Conservation (phyloP, 2,329 filamentous ascomycete species). For the Neopestalotiopsis sp. region DNA sequence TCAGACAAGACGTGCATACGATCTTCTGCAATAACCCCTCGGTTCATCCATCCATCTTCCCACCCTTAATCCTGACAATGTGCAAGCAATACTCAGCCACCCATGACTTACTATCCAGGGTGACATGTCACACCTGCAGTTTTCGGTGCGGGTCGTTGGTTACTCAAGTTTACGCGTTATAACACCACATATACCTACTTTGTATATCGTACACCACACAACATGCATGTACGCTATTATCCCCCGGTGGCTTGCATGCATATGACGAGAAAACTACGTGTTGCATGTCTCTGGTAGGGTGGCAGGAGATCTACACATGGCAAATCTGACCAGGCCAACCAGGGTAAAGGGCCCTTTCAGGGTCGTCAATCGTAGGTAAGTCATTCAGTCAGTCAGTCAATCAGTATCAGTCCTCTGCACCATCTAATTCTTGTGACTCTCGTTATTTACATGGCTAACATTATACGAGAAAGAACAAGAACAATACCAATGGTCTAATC, state of each 20-base stretch:
- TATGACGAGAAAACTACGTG: constrained; percentile 8
- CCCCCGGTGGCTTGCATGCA: constrained; percentile 3
- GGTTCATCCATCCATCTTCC: background rate
- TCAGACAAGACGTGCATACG: background rate
- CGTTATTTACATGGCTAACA: background rate
- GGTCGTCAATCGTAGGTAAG: background rate
- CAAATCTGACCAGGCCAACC: background rate
- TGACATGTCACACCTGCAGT: background rate
- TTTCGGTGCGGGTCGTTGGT: constrained; percentile 1
- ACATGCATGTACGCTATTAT: background rate
- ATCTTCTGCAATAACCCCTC: background rate
- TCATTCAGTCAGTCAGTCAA: too few relatives aligned
- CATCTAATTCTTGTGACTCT: background rate
- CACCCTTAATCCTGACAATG: too few relatives aligned
- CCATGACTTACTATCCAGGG: background rate
- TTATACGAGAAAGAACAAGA: background rate
- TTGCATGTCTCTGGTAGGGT: background rate
- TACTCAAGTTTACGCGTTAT: background rate
- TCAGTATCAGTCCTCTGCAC: background rate
- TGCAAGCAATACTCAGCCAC: background rate
- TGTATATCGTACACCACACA: background rate
- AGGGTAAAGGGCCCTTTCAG: background rate
- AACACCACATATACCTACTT: background rate
- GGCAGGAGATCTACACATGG: constrained; percentile 4
- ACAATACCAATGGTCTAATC: background rate